A percentile compares a stretch with the other conserved stretches of the same genome.
phyloP scores from a whole-genome alignment of 1,284 basidiomycete genomes.

The Papiliotrema fonsecae region DNA sequence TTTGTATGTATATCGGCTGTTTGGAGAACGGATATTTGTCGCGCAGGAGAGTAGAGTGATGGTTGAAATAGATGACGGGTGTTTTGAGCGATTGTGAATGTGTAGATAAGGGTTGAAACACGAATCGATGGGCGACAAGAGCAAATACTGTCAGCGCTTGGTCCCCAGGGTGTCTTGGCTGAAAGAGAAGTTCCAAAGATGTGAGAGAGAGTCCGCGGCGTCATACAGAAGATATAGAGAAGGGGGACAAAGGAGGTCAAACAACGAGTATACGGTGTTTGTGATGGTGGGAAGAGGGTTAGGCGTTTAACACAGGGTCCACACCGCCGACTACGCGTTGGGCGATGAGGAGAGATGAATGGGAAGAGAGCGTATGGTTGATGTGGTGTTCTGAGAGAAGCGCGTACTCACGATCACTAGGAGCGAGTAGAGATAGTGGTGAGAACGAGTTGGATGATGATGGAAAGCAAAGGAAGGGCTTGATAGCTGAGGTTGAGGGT shows the following conservation, averaged over 20 bases:
- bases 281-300: neutral
- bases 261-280: neutral
- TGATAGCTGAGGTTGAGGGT: neutral
- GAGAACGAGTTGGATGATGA: neutral
- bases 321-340: slow-evolving; percentile 2
- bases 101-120: slow-evolving; percentile 6
- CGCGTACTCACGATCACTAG: no score
- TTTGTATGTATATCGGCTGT: no score
- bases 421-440: neutral
- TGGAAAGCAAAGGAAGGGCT: slow-evolving; percentile 6
- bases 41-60: no score
- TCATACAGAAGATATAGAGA: neutral
- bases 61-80: no score
- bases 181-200: neutral
- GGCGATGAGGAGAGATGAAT: neutral
- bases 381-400: neutral
- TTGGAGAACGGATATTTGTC: no score
- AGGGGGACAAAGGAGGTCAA: slow-evolving; percentile 4
- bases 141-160: slow-evolving; percentile 1
- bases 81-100: no score
- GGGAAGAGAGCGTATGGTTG: neutral
- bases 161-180: neutral
- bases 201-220: neutral
- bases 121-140: neutral
- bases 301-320: no score